These are phyloP conservation scores for Vitis hybrid DNA, from an alignment of 177 flowering plant genomes.

Conservation along the genomic window DNA sequence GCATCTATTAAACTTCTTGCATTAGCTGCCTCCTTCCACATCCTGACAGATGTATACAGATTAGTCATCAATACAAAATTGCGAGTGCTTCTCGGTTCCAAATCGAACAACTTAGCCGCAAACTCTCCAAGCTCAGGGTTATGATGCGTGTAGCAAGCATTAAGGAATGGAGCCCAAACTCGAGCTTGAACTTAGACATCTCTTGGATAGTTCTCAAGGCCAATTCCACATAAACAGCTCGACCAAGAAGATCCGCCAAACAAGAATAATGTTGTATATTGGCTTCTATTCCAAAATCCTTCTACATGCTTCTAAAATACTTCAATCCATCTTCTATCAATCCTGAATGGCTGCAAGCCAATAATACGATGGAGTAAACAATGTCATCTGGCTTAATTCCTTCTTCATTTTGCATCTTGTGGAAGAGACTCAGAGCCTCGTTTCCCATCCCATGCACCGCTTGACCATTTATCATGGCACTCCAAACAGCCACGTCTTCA, in stretches of 20 bases:
- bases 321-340: slow-evolving; percentile 35
- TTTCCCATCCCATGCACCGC: slow-evolving; percentile 38
- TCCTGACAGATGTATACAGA: slow-evolving; percentile 31
- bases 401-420: slow-evolving; percentile 26
- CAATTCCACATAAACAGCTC: slow-evolving; percentile 35
- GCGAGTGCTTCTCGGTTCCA: slow-evolving; percentile 21
- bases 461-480: slow-evolving; percentile 45
- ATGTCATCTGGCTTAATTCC: slow-evolving; percentile 31
- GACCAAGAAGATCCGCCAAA: slow-evolving; percentile 38
- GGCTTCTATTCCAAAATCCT: slow-evolving; percentile 31
- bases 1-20: slow-evolving; percentile 25
- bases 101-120: slow-evolving; percentile 25
- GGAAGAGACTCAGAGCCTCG: slow-evolving; percentile 37
- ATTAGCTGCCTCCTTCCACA: slow-evolving; percentile 37
- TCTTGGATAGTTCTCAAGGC: slow-evolving; percentile 30
- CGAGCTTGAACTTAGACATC: slow-evolving; percentile 25
- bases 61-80: slow-evolving; percentile 33
- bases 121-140: slow-evolving; percentile 30
- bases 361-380: slow-evolving; percentile 27
- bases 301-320: slow-evolving; percentile 29
- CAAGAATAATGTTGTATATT: slow-evolving; percentile 34
- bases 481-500: slow-evolving; percentile 41
- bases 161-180: slow-evolving; percentile 37
- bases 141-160: slow-evolving; percentile 37
- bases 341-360: slow-evolving; percentile 43